Conservation (phyloP, 495 filamentous ascomycete genomes). For the Darksidea phi region DNA sequence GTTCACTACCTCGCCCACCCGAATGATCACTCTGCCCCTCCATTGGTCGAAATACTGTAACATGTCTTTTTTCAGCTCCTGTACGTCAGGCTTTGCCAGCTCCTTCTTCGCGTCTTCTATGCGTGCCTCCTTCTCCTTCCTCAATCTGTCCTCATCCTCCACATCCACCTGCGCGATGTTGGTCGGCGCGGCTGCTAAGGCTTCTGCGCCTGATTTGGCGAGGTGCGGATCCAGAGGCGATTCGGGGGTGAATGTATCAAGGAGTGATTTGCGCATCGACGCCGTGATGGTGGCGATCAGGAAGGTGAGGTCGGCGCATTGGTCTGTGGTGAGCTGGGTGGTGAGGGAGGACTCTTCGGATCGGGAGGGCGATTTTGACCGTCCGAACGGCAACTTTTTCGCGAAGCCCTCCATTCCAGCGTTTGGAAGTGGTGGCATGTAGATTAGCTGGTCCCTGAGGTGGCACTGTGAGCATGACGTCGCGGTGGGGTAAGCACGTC, state of each 20-base stretch:
- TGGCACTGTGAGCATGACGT: no score
- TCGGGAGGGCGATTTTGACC: slow-evolving; percentile 11
- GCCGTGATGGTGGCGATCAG: slow-evolving; percentile 32
- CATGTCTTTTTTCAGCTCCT: slow-evolving; percentile 45
- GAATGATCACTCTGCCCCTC: slow-evolving; percentile 58
- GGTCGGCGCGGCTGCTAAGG: slow-evolving; percentile 8
- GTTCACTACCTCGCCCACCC: slow-evolving; percentile 66
- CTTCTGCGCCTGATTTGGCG: slow-evolving; percentile 15
- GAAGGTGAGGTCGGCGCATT: slow-evolving; percentile 34
- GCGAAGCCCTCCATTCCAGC: slow-evolving; percentile 12
- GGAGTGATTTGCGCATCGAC: slow-evolving; percentile 28
- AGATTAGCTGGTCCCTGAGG: no score
- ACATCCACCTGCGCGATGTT: slow-evolving; percentile 18
- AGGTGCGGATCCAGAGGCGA: background rate
- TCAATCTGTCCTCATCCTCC: slow-evolving; percentile 32
- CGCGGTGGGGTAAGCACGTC: no score
- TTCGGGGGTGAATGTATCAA: slow-evolving; percentile 30
- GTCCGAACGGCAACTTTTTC: slow-evolving; percentile 26
- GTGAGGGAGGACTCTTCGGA: slow-evolving; percentile 27
- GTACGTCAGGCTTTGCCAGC: slow-evolving; percentile 36
- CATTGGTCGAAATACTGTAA: slow-evolving; percentile 64
- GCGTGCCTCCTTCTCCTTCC: slow-evolving; percentile 12
- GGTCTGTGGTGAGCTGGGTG: slow-evolving; percentile 24
- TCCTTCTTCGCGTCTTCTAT: slow-evolving; percentile 39
- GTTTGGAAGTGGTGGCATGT: no score